Evolutionary conservation across 2,329 filamentous ascomycete species (phyloP).

Genomic region (Dactylella cylindrospora): DNA sequence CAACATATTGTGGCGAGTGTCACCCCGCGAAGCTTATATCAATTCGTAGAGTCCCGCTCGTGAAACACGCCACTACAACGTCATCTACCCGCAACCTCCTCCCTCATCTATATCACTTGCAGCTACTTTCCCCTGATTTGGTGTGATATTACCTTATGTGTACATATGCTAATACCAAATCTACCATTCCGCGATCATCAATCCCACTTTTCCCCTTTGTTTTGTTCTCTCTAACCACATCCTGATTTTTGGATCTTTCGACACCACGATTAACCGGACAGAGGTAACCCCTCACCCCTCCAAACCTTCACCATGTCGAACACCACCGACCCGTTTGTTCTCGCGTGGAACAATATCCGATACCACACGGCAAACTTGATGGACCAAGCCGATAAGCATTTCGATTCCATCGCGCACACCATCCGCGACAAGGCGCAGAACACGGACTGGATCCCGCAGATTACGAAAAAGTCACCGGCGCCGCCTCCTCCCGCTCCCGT

Average conservation of each 20-base stretch:
- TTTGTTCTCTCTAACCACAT: too few species aligned
- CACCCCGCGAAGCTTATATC: constrained; percentile 3
- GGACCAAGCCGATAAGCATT: constrained; percentile 42
- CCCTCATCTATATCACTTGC: background rate
- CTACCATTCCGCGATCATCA: too few species aligned
- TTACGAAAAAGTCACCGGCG: background rate
- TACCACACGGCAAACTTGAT: constrained; percentile 28
- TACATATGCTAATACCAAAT: too few species aligned
- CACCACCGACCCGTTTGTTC: constrained; percentile 42
- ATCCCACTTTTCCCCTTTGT: too few species aligned
- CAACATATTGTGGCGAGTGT: background rate
- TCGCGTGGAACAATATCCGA: constrained; percentile 30
- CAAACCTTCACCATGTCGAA: constrained; percentile 10
- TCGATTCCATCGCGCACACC: constrained; percentile 25
- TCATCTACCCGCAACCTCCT: background rate
- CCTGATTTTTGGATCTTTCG: too few species aligned
- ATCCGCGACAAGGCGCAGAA: constrained; percentile 27
- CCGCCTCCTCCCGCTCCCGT: constrained; percentile 15
- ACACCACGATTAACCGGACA: too few species aligned
- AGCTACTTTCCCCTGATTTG: background rate
- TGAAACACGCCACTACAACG: background rate
- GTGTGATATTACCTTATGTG: too few species aligned
- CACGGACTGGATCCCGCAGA: constrained; percentile 19
- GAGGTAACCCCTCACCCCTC: background rate
- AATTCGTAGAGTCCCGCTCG: too few species aligned